These are phyloP conservation scores for Rhizopogon salebrosus DNA, from an alignment of 768 basidiomycete species.

Conservation along the genomic window DNA sequence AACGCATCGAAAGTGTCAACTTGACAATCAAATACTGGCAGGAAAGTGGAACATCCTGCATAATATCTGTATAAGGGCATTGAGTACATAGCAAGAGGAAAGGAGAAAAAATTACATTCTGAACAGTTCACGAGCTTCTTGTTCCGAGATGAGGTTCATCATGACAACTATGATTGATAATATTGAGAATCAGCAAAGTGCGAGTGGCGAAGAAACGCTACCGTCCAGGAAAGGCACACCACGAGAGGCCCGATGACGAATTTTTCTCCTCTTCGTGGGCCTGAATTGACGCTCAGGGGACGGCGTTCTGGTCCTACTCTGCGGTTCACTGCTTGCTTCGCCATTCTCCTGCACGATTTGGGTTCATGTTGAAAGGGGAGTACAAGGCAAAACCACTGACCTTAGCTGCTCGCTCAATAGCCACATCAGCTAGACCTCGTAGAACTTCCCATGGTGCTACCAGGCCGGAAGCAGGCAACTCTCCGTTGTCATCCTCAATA, in stretches of 20 bases:
- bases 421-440: conserved; percentile 75
- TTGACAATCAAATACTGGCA: conserved; percentile 80
- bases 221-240: conserved; percentile 75
- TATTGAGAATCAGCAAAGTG: conserved; percentile 2
- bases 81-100: conserved; percentile 7
- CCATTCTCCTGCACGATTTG: conserved; percentile 59
- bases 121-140: conserved; percentile 83
- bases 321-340: conserved; percentile 63
- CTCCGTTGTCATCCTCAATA: conserved; percentile 75
- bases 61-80: conserved; percentile 59
- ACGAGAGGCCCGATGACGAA: conserved; percentile 53
- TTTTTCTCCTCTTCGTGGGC: conserved; percentile 69
- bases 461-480: conserved; percentile 74
- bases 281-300: conserved; percentile 67
- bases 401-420: conserved; percentile 73
- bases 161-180: conserved; percentile 58
- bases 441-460: conserved; percentile 87
- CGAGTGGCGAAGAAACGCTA: conserved; percentile 22
- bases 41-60: conserved; percentile 86
- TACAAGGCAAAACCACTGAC: conserved; percentile 30
- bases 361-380: not conserved
- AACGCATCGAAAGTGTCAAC: conserved; percentile 85
- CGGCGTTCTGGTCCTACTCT: conserved; percentile 68
- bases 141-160: conserved; percentile 74
- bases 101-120: conserved; percentile 48